These are phyloP conservation scores for Venturia effusa DNA, from an alignment of 2,329 filamentous ascomycete genomes.

Conservation along the genomic window DNA sequence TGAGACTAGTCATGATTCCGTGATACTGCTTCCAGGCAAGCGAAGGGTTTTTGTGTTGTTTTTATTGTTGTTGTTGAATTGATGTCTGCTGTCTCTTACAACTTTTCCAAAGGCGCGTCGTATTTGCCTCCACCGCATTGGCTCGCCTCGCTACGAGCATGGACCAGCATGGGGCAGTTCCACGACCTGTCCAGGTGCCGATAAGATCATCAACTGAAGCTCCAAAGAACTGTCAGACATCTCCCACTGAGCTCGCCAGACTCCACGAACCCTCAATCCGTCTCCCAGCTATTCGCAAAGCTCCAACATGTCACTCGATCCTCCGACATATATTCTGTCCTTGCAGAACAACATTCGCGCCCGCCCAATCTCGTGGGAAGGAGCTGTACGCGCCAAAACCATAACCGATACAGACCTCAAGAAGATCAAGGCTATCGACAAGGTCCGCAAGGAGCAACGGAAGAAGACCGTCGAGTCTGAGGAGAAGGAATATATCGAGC, in stretches of 20 bases:
- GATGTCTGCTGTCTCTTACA: neutral
- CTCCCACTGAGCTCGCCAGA: conserved; percentile 6
- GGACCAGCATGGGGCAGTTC: neutral
- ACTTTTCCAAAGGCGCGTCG: neutral
- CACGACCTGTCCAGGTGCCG: neutral
- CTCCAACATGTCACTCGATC: conserved; percentile 71
- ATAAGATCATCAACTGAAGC: conserved; percentile 2
- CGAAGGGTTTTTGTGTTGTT: neutral
- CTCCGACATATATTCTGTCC: conserved; percentile 76
- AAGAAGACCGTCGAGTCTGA: conserved; percentile 72
- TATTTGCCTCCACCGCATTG: neutral
- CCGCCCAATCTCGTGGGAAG: conserved; percentile 95
- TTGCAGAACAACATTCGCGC: conserved; percentile 96
- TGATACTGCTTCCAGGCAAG: neutral
- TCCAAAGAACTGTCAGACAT: conserved; percentile 9
- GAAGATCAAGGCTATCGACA: conserved; percentile 94
- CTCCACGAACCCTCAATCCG: neutral
- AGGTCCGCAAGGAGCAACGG: conserved; percentile 85
- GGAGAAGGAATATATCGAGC: conserved; percentile 63
- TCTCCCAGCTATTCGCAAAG: neutral
- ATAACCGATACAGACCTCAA: conserved; percentile 89
- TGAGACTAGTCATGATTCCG: conserved; percentile 48
- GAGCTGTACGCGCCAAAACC: conserved; percentile 83
- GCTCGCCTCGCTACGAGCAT: neutral
- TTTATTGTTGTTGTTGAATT: neutral